A percentile compares a stretch with the other conserved stretches of the same genome.
Evolutionary conservation across 257 asterid species (phyloP).

Genomic region (Solanum sejunctum): DNA sequence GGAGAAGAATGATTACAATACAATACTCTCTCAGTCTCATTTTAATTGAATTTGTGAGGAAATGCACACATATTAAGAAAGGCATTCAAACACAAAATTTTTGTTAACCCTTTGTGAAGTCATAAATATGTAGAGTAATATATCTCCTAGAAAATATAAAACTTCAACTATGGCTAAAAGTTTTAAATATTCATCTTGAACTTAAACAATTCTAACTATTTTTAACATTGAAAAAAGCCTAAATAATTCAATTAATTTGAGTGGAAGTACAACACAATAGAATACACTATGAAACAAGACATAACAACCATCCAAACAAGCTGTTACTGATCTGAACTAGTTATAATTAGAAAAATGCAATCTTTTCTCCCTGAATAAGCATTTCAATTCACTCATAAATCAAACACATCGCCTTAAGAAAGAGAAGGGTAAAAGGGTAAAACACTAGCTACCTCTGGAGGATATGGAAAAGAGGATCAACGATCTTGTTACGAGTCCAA

Average conservation of each 20-base stretch:
- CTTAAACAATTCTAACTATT: no score
- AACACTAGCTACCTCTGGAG: conserved; percentile 40
- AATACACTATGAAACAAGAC: not conserved
- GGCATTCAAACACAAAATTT: no score
- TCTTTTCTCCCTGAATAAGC: not conserved
- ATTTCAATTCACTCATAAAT: not conserved
- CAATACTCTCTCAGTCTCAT: not conserved
- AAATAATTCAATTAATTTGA: no score
- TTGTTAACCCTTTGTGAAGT: no score
- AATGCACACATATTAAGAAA: no score
- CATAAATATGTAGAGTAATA: no score
- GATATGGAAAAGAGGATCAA: conserved; percentile 75
- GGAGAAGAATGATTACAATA: not conserved
- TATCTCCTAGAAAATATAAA: no score
- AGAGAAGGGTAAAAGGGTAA: not conserved
- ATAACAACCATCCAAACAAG: not conserved
- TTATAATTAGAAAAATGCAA: not conserved
- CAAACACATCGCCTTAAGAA: not conserved
- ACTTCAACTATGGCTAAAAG: no score
- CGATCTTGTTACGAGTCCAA: conserved; percentile 48
- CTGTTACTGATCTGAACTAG: not conserved
- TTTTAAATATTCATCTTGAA: no score
- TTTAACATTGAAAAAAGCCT: no score
- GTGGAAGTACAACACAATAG: not conserved
- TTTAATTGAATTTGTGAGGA: no score